Percentiles rank a stretch among this genome's conserved stretches.
phyloP scores from a whole-genome alignment of 129 eudicot species.

The Saussurea involucrata region DNA sequence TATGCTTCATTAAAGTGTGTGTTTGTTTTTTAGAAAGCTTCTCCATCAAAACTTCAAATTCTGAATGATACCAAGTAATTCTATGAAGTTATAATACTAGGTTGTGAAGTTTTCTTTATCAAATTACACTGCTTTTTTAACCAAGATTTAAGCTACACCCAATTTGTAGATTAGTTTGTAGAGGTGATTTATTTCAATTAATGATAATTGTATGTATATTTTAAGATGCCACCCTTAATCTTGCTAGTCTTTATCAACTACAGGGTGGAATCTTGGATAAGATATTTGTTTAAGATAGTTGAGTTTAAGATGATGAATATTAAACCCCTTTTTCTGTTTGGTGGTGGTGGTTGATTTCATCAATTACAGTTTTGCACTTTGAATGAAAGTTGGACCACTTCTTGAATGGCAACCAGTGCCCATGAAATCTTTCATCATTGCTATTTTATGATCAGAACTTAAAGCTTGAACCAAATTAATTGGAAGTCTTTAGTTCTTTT shows the following conservation, averaged over 20 bases:
- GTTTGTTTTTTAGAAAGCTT: not conserved
- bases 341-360: constrained; percentile 34
- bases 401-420: constrained; percentile 11
- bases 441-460: constrained; percentile 10
- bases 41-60: constrained; percentile 12
- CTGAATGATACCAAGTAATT: not conserved
- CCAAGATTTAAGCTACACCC: not conserved
- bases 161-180: not conserved
- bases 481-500: constrained; percentile 4
- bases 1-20: constrained; percentile 8
- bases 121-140: too few species aligned
- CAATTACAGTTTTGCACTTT: constrained; percentile 24
- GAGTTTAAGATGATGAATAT: constrained; percentile 10
- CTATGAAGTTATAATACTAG: not conserved
- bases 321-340: constrained; percentile 18
- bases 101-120: not conserved
- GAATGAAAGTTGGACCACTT: constrained; percentile 49
- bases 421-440: constrained; percentile 20
- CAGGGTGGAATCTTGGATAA: constrained; percentile 23
- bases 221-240: constrained; percentile 14
- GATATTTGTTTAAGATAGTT: constrained; percentile 24
- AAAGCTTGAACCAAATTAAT: constrained; percentile 10
- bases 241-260: constrained; percentile 27
- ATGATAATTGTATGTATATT: not conserved
- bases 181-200: not conserved